phyloP scores from a whole-genome alignment of 352 stramenopile genomes.

The Phytophthora pisi region DNA sequence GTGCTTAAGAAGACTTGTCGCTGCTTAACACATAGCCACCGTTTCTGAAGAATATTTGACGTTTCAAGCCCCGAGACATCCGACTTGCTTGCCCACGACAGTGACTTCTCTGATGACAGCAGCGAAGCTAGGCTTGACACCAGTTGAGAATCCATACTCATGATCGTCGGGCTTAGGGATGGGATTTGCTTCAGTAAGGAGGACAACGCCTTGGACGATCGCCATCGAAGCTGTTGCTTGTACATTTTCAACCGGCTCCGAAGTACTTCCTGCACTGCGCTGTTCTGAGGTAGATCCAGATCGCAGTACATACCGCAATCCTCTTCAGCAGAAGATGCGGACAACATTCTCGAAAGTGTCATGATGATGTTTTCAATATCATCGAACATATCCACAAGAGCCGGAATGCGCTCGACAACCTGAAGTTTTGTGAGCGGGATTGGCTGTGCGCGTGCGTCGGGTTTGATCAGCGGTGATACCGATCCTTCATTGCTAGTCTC shows the following conservation, averaged over 20 bases:
- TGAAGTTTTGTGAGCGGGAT: slow-evolving; percentile 64
- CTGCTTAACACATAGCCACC: slow-evolving; percentile 78
- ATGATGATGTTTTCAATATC: slow-evolving; percentile 58
- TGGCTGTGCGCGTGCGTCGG: slow-evolving; percentile 22
- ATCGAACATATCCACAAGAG: slow-evolving; percentile 82
- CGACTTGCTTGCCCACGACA: slow-evolving; percentile 34
- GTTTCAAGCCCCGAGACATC: slow-evolving; percentile 20
- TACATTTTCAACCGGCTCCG: slow-evolving; percentile 64
- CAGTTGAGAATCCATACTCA: slow-evolving; percentile 66
- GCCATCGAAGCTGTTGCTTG: slow-evolving; percentile 85
- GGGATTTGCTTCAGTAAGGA: slow-evolving; percentile 78
- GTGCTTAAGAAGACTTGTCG: slow-evolving; percentile 72
- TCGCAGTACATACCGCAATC: slow-evolving; percentile 43
- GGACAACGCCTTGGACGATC: slow-evolving; percentile 73
- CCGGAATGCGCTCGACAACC: slow-evolving; percentile 73
- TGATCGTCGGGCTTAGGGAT: slow-evolving; percentile 37
- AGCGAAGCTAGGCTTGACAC: slow-evolving; percentile 63
- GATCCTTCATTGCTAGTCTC: slow-evolving; percentile 14
- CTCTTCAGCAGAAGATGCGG: slow-evolving; percentile 35
- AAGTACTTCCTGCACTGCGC: slow-evolving; percentile 61
- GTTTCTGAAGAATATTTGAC: slow-evolving; percentile 51
- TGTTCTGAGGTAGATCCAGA: slow-evolving; percentile 71
- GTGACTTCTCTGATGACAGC: slow-evolving; percentile 60
- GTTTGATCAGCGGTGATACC: slow-evolving; percentile 19
- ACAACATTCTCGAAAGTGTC: slow-evolving; percentile 58